These are phyloP conservation scores for Powellomyces hirtus DNA, from an alignment of 192 early-diverging fungal species.

Conservation along the genomic window DNA sequence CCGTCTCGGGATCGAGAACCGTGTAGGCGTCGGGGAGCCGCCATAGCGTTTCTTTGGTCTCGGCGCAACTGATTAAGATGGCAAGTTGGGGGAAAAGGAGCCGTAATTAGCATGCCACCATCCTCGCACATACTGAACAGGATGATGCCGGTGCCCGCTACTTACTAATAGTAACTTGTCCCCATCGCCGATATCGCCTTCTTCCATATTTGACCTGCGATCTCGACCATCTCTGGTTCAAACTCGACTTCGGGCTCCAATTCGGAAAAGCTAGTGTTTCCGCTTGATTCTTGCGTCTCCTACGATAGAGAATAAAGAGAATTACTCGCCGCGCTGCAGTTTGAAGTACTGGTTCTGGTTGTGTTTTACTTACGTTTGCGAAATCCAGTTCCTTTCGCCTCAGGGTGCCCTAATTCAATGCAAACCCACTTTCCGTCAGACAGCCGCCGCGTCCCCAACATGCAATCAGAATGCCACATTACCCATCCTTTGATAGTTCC, in stretches of 20 bases:
- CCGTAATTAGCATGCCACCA: too few species aligned
- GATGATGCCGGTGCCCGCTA: too few species aligned
- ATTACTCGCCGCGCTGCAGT: too few species aligned
- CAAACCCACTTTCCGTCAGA: too few species aligned
- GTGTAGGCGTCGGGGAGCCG: slow-evolving; percentile 40
- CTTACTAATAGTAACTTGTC: slow-evolving; percentile 49
- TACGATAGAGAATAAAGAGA: background rate
- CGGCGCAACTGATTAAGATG: slow-evolving; percentile 32
- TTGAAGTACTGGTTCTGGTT: background rate
- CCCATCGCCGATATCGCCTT: slow-evolving; percentile 45
- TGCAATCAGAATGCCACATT: background rate
- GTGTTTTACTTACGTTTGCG: background rate
- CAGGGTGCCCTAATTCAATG: background rate
- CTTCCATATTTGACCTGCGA: slow-evolving; percentile 45
- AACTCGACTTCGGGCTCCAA: background rate
- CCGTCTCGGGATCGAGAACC: slow-evolving; percentile 34
- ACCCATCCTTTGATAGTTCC: slow-evolving; percentile 29
- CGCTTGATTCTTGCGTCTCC: background rate
- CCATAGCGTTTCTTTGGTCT: slow-evolving; percentile 48
- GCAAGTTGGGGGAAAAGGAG: background rate
- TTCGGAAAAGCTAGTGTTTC: slow-evolving; percentile 4
- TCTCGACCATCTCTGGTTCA: slow-evolving; percentile 51
- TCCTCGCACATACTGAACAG: too few species aligned
- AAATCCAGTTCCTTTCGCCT: background rate
- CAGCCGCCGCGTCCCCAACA: too few species aligned